These are phyloP conservation scores for Candida ipomoeae DNA, from an alignment of 805 yeast genomes.

Conservation along the genomic window DNA sequence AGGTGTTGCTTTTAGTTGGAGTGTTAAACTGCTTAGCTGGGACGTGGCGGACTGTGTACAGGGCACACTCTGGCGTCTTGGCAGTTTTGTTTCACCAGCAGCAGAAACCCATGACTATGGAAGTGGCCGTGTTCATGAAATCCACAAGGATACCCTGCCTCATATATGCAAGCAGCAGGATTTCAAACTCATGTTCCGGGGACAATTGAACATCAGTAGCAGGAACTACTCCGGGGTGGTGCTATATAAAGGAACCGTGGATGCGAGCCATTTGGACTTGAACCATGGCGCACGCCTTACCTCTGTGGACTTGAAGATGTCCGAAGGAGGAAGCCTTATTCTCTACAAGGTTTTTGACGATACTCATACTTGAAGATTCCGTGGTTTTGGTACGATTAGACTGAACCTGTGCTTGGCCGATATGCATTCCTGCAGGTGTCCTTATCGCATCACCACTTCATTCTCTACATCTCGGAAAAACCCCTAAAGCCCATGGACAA, in stretches of 20 bases:
- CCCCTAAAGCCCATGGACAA: background rate
- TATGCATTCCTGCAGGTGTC: background rate
- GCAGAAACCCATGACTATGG: conserved; percentile 25
- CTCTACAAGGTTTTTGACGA: conserved; percentile 1
- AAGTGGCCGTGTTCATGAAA: conserved; percentile 28
- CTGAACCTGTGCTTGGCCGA: background rate
- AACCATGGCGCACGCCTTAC: conserved; percentile 30
- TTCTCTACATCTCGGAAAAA: background rate
- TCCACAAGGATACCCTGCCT: conserved; percentile 9
- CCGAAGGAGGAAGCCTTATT: conserved; percentile 7
- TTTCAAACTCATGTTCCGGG: conserved; percentile 24
- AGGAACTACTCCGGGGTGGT: conserved; percentile 18
- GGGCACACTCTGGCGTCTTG: conserved; percentile 24
- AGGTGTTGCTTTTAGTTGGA: conserved; percentile 20
- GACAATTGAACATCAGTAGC: conserved; percentile 19
- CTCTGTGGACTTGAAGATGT: conserved; percentile 18
- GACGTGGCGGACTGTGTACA: conserved; percentile 18
- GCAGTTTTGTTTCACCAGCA: conserved; percentile 21
- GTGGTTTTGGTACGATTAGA: background rate
- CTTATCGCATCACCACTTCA: background rate
- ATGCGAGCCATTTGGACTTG: conserved; percentile 28
- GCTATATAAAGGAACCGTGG: conserved; percentile 27
- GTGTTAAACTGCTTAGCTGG: conserved; percentile 24
- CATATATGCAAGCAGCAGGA: conserved; percentile 7
- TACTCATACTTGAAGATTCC: background rate